These are phyloP conservation scores for Phytophthora pseudosyringae DNA, from an alignment of 352 stramenopile genomes.

Conservation along the genomic window DNA sequence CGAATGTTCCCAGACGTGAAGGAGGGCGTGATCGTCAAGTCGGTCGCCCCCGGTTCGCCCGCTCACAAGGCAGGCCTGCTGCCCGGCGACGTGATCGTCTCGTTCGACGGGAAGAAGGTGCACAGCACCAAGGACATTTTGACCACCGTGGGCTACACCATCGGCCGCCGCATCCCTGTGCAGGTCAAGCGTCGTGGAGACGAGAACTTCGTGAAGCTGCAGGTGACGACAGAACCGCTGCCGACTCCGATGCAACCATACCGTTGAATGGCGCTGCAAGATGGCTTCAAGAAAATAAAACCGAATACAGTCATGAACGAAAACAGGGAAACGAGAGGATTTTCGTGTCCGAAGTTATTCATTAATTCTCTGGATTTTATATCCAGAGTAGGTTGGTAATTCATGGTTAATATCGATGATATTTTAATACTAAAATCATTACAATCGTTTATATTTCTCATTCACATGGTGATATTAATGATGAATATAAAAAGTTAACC, in stretches of 20 bases:
- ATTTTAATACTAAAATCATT: too few species aligned
- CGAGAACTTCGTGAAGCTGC: slow-evolving; percentile 45
- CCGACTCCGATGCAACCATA: slow-evolving; percentile 41
- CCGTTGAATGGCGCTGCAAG: slow-evolving; percentile 1
- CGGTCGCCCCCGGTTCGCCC: slow-evolving; percentile 75
- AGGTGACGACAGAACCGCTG: slow-evolving; percentile 71
- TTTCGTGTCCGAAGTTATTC: slow-evolving; percentile 3
- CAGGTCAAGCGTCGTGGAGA: slow-evolving; percentile 71
- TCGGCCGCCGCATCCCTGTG: slow-evolving; percentile 74
- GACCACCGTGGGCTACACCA: slow-evolving; percentile 68
- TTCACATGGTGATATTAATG: too few species aligned
- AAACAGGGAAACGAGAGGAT: slow-evolving; percentile 14
- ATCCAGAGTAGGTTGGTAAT: too few species aligned
- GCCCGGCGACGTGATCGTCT: slow-evolving; percentile 78
- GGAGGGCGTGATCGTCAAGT: slow-evolving; percentile 86
- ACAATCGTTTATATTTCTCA: too few species aligned
- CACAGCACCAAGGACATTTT: slow-evolving; percentile 82
- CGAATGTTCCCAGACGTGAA: slow-evolving; percentile 80
- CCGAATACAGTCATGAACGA: slow-evolving; percentile 1
- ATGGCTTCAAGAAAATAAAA: slow-evolving; percentile 1
- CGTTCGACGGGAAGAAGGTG: slow-evolving; percentile 77
- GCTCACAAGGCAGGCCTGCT: slow-evolving; percentile 80
- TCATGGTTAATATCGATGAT: too few species aligned
- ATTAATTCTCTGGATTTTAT: too few species aligned
- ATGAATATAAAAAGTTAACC: too few species aligned